A percentile compares a stretch with the other conserved stretches of the same genome.
Evolutionary conservation across 148 eudicot species (phyloP).

Genomic region (Rhododendron mucronatum): DNA sequence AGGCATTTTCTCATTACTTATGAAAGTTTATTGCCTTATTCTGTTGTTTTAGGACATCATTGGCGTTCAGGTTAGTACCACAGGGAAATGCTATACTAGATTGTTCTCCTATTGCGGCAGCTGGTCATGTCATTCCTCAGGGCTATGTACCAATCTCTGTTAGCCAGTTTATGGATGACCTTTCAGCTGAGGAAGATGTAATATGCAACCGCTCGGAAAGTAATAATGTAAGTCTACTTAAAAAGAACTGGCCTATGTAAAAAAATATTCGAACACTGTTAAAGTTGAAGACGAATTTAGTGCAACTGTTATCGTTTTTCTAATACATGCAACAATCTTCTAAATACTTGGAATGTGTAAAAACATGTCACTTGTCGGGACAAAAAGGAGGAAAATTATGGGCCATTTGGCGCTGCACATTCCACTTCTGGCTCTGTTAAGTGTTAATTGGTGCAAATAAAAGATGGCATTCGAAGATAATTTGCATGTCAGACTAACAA

Average conservation of each 20-base stretch:
- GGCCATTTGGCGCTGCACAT: neutral
- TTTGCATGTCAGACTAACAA: neutral
- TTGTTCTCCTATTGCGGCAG: slow-evolving; percentile 66
- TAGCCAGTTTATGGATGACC: slow-evolving; percentile 93
- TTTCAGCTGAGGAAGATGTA: slow-evolving; percentile 69
- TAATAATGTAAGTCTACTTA: slow-evolving; percentile 43
- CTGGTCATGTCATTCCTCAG: slow-evolving; percentile 88
- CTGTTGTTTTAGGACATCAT: slow-evolving; percentile 55
- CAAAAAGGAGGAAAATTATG: neutral
- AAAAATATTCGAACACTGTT: neutral
- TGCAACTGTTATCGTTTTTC: neutral
- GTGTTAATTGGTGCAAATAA: neutral
- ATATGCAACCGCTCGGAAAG: slow-evolving; percentile 47
- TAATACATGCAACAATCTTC: neutral
- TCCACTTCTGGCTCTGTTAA: neutral
- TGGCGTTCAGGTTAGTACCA: slow-evolving; percentile 89
- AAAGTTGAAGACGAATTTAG: neutral
- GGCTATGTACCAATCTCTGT: slow-evolving; percentile 74
- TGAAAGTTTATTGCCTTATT: slow-evolving; percentile 8
- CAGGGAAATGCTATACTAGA: slow-evolving; percentile 73
- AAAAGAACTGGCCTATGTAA: neutral
- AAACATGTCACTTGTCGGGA: neutral
- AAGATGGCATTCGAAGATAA: neutral
- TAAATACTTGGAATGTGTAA: neutral
- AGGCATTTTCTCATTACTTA: neutral